Evolutionary conservation across 2,329 filamentous ascomycete genomes (phyloP).

Genomic region (Claviceps monticola): DNA sequence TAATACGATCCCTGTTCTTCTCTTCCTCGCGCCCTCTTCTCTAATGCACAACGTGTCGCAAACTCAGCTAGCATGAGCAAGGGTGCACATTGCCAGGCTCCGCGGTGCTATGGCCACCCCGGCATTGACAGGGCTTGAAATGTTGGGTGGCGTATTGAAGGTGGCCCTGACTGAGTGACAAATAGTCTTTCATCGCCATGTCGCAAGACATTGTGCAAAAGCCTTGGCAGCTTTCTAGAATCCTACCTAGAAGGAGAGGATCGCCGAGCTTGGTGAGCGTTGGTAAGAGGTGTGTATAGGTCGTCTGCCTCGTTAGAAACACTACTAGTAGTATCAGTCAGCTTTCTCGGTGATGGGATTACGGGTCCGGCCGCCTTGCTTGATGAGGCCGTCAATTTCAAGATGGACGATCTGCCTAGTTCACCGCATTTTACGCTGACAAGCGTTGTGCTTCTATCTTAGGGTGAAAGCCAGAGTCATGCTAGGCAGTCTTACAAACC

Average conservation of each 20-base stretch:
- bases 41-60: constrained; percentile 3
- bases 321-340: neutral
- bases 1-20: neutral
- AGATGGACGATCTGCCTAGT: neutral
- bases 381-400: neutral
- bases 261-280: neutral
- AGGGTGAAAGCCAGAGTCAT: neutral
- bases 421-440: neutral
- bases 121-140: constrained; percentile 8
- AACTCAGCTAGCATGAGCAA: constrained; percentile 7
- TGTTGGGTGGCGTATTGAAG: constrained; percentile 8
- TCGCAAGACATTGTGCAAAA: constrained; percentile 1
- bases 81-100: constrained; percentile 10
- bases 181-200: constrained; percentile 4
- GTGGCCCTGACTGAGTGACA: constrained; percentile 6
- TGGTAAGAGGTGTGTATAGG: neutral
- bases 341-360: neutral
- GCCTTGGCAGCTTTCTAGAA: neutral
- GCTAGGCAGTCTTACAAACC: neutral
- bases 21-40: neutral
- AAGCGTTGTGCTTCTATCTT: neutral
- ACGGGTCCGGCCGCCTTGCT: neutral
- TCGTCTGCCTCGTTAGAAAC: neutral
- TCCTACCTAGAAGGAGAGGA: neutral
- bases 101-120: constrained; percentile 9